A percentile compares a stretch with the other conserved stretches of the same genome.
These are phyloP conservation scores for Zhuliangozyma parablackwelliae DNA, from an alignment of 1,139 yeast species.

Conservation along the genomic window DNA sequence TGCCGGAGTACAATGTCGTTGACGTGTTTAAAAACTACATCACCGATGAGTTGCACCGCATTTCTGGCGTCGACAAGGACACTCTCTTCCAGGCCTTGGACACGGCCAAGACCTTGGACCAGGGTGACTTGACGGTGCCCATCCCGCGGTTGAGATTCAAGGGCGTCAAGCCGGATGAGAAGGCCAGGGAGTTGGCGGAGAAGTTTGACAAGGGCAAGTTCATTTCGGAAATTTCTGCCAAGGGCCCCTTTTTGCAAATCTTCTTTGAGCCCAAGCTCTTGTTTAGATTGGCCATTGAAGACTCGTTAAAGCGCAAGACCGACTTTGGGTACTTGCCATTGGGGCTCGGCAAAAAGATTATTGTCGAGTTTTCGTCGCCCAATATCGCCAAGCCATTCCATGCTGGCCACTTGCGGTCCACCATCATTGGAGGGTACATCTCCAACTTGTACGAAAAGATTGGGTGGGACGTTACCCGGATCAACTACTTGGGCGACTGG, in stretches of 20 bases:
- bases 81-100: conserved; percentile 84
- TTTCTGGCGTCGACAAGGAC: conserved; percentile 66
- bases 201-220: conserved; percentile 64
- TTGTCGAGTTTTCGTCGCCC: conserved; percentile 94
- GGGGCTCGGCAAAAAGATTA: conserved; percentile 67
- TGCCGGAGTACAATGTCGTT: conserved; percentile 69
- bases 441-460: conserved; percentile 83
- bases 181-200: conserved; percentile 81
- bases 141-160: conserved; percentile 89
- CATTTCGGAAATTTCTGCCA: conserved; percentile 67
- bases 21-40: conserved; percentile 89
- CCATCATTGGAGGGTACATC: conserved; percentile 97
- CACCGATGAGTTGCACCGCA: conserved; percentile 66
- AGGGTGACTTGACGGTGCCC: conserved; percentile 92
- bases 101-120: conserved; percentile 78
- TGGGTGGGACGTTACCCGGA: conserved; percentile 86
- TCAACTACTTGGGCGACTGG: conserved; percentile 98
- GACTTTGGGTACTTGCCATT: conserved; percentile 73
- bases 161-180: conserved; percentile 77
- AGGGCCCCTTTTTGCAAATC: conserved; percentile 91
- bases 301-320: conserved; percentile 55
- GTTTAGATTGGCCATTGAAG: conserved; percentile 66
- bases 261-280: conserved; percentile 67
- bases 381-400: conserved; percentile 99
- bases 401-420: conserved; percentile 97